A percentile compares a stretch with the other conserved stretches of the same genome.
These are phyloP conservation scores for Lactifluus subvellereus DNA, from an alignment of 768 basidiomycete species.

Conservation along the genomic window DNA sequence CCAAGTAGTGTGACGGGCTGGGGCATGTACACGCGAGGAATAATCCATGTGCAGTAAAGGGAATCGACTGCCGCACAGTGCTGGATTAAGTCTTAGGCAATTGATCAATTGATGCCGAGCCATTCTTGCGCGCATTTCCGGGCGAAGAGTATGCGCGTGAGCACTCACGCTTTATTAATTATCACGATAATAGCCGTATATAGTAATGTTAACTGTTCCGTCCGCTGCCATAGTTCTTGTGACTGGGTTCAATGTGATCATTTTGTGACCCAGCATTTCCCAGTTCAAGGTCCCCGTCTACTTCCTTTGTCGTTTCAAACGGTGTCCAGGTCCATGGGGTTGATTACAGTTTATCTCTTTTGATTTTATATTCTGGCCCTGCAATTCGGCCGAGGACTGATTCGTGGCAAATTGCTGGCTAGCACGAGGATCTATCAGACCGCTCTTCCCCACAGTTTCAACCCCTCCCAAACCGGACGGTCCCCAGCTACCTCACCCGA, in stretches of 20 bases:
- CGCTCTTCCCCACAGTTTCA: not conserved
- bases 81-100: not conserved
- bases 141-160: not conserved
- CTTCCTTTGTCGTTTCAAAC: constrained; percentile 3
- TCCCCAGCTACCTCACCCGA: not conserved
- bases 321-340: not conserved
- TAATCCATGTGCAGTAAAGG: not conserved
- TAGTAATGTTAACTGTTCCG: not conserved
- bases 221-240: not conserved
- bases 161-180: not conserved
- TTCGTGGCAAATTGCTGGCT: not conserved
- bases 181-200: not conserved
- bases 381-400: not conserved
- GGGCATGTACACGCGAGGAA: not conserved
- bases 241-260: not conserved
- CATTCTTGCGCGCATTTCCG: constrained; percentile 7
- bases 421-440: not conserved
- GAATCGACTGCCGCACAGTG: not conserved
- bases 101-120: constrained; percentile 6
- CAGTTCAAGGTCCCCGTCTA: not conserved
- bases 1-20: too few relatives aligned
- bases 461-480: not conserved
- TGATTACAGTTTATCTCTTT: not conserved
- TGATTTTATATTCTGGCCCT: not conserved
- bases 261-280: not conserved